Evolutionary conservation across 208 protist species (phyloP).

Genomic region (Trichomonas gallinae): DNA sequence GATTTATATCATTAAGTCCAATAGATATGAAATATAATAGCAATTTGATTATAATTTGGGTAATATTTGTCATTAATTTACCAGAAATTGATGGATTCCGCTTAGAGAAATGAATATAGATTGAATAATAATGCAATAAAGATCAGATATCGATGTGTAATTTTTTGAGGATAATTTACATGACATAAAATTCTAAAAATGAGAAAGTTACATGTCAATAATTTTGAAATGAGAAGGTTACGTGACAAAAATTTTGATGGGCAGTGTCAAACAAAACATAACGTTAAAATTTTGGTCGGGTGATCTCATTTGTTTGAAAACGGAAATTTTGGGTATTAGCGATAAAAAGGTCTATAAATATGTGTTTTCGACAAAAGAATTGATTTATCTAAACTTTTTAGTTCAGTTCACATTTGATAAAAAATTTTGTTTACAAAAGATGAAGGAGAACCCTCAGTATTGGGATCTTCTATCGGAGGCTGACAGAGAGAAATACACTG

Average conservation of each 20-base stretch:
- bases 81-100: no score
- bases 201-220: no score
- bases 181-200: no score
- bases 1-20: no score
- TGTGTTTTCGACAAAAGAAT: not conserved
- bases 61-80: no score
- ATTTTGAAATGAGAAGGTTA: no score
- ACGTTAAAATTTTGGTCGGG: not conserved
- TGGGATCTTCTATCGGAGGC: not conserved
- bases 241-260: not conserved
- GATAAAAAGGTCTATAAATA: not conserved
- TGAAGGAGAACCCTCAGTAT: not conserved
- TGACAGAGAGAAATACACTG: not conserved
- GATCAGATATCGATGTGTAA: no score
- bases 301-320: not conserved
- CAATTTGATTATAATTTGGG: no score
- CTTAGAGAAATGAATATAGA: no score
- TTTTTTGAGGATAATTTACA: no score
- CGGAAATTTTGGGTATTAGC: not conserved
- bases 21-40: no score
- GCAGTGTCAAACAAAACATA: not conserved
- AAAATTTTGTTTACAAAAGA: not conserved
- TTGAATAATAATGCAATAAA: no score
- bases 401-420: not conserved
- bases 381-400: not conserved